Evolutionary conservation across 129 eudicot genomes (phyloP).

Genomic region (Flaveria linearis): DNA sequence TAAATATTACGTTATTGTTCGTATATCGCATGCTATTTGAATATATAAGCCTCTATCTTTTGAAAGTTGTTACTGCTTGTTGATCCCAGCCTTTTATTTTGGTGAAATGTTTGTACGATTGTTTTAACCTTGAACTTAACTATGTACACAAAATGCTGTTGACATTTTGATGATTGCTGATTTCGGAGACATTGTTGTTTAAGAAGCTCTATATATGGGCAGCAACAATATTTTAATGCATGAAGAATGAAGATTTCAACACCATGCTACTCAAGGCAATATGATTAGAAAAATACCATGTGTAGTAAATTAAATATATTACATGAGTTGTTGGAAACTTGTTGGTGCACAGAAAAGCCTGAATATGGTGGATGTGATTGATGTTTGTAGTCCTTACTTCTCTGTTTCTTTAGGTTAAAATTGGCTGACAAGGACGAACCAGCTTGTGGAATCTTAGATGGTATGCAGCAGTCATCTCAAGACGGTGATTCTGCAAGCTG

Average conservation of each 20-base stretch:
- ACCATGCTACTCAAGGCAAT: background rate
- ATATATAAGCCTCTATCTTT: background rate
- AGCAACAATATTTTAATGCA: background rate
- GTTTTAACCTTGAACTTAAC: background rate
- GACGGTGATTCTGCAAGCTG: conserved; percentile 54
- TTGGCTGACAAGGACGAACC: conserved; percentile 16
- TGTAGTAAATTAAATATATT: background rate
- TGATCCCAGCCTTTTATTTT: background rate
- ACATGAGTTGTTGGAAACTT: conserved; percentile 17
- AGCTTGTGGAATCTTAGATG: conserved; percentile 55
- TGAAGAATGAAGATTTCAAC: background rate
- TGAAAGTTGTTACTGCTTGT: background rate
- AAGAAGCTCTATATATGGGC: background rate
- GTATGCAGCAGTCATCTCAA: conserved; percentile 61
- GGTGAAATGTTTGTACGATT: background rate
- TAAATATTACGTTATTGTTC: background rate
- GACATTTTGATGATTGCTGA: background rate
- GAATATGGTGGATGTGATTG: conserved; percentile 19
- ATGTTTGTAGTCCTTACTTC: conserved; percentile 13
- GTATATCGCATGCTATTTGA: background rate
- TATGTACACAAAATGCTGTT: background rate
- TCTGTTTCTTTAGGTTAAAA: conserved; percentile 17
- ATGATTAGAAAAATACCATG: background rate
- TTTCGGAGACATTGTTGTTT: conserved; percentile 13
- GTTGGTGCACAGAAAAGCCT: background rate